phyloP scores from a whole-genome alignment of 1,284 basidiomycete genomes.

The Leccinum pachyderme region DNA sequence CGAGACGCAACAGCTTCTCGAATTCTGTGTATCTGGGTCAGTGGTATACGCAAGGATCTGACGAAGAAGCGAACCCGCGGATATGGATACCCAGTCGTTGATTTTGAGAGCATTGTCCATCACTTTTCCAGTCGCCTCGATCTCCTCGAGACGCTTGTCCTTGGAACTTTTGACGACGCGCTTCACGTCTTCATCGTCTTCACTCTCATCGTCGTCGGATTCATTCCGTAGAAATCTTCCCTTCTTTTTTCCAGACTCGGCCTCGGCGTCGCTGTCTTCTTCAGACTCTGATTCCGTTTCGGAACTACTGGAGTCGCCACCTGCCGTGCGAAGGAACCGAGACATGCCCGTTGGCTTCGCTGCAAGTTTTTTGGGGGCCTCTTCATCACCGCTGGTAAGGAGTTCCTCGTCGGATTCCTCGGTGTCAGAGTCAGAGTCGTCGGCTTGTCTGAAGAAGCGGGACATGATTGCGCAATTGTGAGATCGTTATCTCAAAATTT shows the following conservation, averaged over 20 bases:
- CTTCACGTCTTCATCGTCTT: slow-evolving; percentile 70
- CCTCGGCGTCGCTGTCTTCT: slow-evolving; percentile 43
- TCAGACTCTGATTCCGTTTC: slow-evolving; percentile 49
- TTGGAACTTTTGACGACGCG: slow-evolving; percentile 81
- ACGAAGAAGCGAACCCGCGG: slow-evolving; percentile 57
- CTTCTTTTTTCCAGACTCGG: slow-evolving; percentile 47
- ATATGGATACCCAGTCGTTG: slow-evolving; percentile 95
- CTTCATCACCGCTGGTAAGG: slow-evolving; percentile 74
- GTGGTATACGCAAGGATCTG: not conserved
- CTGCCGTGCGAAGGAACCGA: slow-evolving; percentile 65
- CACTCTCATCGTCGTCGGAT: slow-evolving; percentile 63
- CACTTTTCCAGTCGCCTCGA: slow-evolving; percentile 83
- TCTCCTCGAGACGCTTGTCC: slow-evolving; percentile 85
- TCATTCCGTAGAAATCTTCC: slow-evolving; percentile 49
- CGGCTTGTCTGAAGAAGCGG: slow-evolving; percentile 83
- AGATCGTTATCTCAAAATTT: slow-evolving; percentile 33
- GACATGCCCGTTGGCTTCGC: slow-evolving; percentile 67
- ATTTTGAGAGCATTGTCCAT: slow-evolving; percentile 97
- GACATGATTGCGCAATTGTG: slow-evolving; percentile 53
- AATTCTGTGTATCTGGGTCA: slow-evolving; percentile 65
- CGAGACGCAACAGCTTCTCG: slow-evolving; percentile 91
- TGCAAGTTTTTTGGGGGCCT: slow-evolving; percentile 48
- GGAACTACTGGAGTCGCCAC: slow-evolving; percentile 41
- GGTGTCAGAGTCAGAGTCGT: slow-evolving; percentile 77
- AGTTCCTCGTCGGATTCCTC: slow-evolving; percentile 81